Conservation (phyloP, 2,329 filamentous ascomycete species). For the Diaporthe eres region DNA sequence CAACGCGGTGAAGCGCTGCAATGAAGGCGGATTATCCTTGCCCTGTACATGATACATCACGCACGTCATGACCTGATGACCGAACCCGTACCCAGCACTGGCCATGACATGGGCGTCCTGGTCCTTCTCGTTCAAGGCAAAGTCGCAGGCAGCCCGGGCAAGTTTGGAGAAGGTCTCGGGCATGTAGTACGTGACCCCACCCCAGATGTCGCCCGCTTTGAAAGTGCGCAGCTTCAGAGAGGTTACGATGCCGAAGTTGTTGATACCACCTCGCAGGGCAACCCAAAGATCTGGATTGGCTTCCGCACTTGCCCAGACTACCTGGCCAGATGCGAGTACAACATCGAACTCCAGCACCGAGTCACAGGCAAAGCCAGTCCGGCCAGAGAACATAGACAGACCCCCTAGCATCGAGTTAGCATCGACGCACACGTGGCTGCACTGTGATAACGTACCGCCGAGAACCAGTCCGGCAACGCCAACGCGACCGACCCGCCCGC, state of each 20-base stretch:
- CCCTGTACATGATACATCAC: conserved; percentile 45
- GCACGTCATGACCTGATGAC: conserved; percentile 42
- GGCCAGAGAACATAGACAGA: conserved; percentile 22
- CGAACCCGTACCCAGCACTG: conserved; percentile 41
- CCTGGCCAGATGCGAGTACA: conserved; percentile 31
- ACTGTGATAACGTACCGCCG: conserved; percentile 28
- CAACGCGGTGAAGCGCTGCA: conserved; percentile 43
- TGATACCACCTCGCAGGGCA: conserved; percentile 61
- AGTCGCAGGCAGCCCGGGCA: conserved; percentile 42
- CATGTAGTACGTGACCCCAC: conserved; percentile 41
- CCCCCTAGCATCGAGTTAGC: not conserved
- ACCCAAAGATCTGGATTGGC: conserved; percentile 58
- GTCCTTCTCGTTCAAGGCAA: conserved; percentile 42
- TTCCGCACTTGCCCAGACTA: conserved; percentile 39
- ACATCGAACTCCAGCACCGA: conserved; percentile 42
- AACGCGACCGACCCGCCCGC: conserved; percentile 40
- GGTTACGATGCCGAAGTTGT: conserved; percentile 55
- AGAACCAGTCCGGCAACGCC: conserved; percentile 41
- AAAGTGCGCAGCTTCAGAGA: conserved; percentile 43
- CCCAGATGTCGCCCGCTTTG: conserved; percentile 42
- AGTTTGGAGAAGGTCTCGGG: conserved; percentile 42
- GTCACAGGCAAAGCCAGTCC: conserved; percentile 45
- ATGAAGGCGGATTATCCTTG: conserved; percentile 41
- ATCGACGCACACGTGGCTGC: not conserved
- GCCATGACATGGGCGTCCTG: conserved; percentile 42